Evolutionary conservation across 768 basidiomycete genomes (phyloP).

Genomic region (Suillus lakei): DNA sequence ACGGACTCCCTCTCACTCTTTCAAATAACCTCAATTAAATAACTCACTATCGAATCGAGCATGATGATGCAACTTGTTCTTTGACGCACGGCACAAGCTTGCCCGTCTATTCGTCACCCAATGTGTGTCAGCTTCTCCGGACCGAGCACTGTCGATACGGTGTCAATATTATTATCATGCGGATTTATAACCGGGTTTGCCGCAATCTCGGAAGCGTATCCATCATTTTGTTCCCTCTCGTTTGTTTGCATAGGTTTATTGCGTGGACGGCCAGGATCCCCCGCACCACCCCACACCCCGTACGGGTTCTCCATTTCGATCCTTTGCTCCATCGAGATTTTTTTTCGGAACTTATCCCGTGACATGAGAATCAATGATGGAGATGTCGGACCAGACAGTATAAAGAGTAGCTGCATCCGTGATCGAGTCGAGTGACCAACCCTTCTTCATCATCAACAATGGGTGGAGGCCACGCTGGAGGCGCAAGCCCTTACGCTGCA

Average conservation of each 20-base stretch:
- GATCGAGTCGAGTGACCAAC: background rate
- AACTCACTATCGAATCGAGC: background rate
- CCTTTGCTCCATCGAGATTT: background rate
- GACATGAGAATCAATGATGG: constrained; percentile 4
- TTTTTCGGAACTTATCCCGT: background rate
- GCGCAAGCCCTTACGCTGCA: constrained; percentile 37
- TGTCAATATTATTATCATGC: background rate
- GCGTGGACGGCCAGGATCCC: background rate
- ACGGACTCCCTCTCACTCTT: background rate
- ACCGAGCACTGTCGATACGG: background rate
- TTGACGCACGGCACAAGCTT: no score
- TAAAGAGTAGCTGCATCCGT: background rate
- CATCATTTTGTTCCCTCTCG: background rate
- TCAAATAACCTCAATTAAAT: no score
- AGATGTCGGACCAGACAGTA: background rate
- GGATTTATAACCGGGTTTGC: background rate
- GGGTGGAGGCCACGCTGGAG: constrained; percentile 48
- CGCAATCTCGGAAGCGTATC: background rate
- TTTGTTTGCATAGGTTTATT: background rate
- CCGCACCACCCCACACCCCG: constrained; percentile 8
- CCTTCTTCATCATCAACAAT: constrained; percentile 31
- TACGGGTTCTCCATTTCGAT: background rate
- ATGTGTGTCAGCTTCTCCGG: background rate
- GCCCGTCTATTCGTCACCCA: no score
- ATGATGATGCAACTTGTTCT: background rate